Conservation (phyloP, 1,284 basidiomycete species). For the Ustilago nuda region DNA sequence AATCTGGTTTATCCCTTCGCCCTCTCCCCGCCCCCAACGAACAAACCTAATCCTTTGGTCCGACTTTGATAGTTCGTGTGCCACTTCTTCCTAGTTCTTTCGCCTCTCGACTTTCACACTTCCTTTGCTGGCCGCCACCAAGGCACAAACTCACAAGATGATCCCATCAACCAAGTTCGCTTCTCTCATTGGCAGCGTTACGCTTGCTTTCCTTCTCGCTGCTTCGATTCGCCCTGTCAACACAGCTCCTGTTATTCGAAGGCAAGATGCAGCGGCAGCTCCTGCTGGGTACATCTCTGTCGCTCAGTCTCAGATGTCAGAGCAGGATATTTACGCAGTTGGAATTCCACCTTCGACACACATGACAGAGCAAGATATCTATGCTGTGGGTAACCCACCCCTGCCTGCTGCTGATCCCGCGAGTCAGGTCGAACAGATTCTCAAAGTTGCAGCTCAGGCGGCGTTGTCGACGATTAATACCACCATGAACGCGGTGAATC, state of each 20-base stretch:
- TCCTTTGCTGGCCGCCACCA: slow-evolving; percentile 9
- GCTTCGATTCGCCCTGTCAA: slow-evolving; percentile 29
- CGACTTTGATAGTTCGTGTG: slow-evolving; percentile 38
- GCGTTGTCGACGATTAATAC: slow-evolving; percentile 13
- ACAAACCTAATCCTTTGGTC: slow-evolving; percentile 1
- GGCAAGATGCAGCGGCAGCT: slow-evolving; percentile 24
- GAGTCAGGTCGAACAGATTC: slow-evolving; percentile 14
- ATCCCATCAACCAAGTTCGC: slow-evolving; percentile 35
- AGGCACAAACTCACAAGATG: slow-evolving; percentile 16
- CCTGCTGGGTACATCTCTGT: slow-evolving; percentile 36
- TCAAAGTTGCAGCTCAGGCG: slow-evolving; percentile 20
- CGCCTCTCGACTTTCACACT: background rate
- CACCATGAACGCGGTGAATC: slow-evolving; percentile 16
- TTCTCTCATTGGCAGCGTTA: slow-evolving; percentile 34
- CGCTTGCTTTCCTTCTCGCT: slow-evolving; percentile 37
- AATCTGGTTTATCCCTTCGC: slow-evolving; percentile 21
- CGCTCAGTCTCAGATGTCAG: slow-evolving; percentile 39
- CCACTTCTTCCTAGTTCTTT: slow-evolving; percentile 3
- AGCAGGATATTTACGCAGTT: slow-evolving; percentile 42
- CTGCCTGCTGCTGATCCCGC: background rate
- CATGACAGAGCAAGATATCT: slow-evolving; percentile 48
- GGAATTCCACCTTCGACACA: slow-evolving; percentile 23
- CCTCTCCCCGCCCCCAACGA: background rate
- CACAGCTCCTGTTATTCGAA: slow-evolving; percentile 29
- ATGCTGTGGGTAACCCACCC: slow-evolving; percentile 26